Conservation (phyloP, 306 rosid species). For the Boehmeria nivea region DNA sequence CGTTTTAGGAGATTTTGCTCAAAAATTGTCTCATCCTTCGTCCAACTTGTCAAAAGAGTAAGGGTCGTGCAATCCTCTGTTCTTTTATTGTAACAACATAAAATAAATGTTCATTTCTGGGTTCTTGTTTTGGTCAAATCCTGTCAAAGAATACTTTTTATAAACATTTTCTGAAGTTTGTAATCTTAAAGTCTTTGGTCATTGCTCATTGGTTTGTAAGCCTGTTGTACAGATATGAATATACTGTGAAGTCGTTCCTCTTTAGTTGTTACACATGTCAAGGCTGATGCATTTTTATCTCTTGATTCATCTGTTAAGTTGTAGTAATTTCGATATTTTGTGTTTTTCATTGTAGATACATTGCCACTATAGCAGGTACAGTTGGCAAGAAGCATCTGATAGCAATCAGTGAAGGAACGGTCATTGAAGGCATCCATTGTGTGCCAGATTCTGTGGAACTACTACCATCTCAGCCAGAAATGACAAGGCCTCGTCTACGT, state of each 20-base stretch:
- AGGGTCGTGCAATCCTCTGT: conserved; percentile 29
- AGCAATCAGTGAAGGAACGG: conserved; percentile 69
- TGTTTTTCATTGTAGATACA: conserved; percentile 53
- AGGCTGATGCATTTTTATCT: conserved; percentile 7
- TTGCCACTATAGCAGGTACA: conserved; percentile 69
- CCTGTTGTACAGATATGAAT: no score
- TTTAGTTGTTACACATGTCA: background rate
- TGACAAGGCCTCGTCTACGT: conserved; percentile 67
- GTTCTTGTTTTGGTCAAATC: no score
- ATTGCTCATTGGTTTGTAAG: background rate
- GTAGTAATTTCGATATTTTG: conserved; percentile 16
- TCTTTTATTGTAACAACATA: background rate
- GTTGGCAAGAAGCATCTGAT: conserved; percentile 70
- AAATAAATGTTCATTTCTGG: no score
- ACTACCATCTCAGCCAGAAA: conserved; percentile 63
- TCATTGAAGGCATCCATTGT: conserved; percentile 72
- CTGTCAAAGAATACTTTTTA: no score
- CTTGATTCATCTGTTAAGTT: conserved; percentile 4
- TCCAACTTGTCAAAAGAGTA: conserved; percentile 80
- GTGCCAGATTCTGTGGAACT: conserved; percentile 76
- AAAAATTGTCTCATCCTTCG: conserved; percentile 76
- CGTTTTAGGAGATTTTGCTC: conserved; percentile 30
- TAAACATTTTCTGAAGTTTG: no score
- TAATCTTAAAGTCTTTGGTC: no score
- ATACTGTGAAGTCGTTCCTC: no score